Base-by-base conservation (phyloP, 805 yeast genomes). In the Lachancea fermentati region DNA sequence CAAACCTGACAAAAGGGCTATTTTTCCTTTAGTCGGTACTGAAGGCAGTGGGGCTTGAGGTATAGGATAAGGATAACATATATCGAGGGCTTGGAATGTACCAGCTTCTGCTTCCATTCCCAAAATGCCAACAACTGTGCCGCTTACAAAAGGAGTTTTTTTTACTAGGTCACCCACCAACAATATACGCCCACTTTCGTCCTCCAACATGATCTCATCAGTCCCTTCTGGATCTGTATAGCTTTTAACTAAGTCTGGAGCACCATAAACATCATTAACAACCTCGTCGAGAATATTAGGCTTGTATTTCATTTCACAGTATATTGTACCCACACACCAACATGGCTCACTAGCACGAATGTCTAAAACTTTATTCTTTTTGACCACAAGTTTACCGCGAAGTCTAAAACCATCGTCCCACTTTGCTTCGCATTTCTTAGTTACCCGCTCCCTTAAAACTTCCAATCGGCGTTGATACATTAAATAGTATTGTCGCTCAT, bases 41-140 rank as follows among this genome's bases (percentile, higher is more conserved):
- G 48, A 41, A 24, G 41, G 53, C 5, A 63, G 37, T 42, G 60
- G 34, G 2, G 71, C 66, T 55, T 84, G 94, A 0, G 78, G 77
- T 2, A 85, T 69, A 13, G 74, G 60, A 9, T 71, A 71, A 0
- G 97, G 95, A 50, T 78, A 83, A 1, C 75, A 75, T 2, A 89
- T 68, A 55, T 89, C 97, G 50, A 85, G 75, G 4, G 86, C 85
- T 44, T 83, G 85, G 60, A 93, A 89, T 2, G 80, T 69, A 3
- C 97, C 97, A 0, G 88, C 79, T 34, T 75, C 78, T 6, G 83
- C 71, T 57, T 89, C 96, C 66, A 85, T 79, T 0, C 98, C 98
- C 8, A 88, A 59, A 1, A 88, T 74, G 0, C 91, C 97, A 5
- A 88, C 77, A 0, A 89, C 81, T n/a, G 79, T 73, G 3, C 98